phyloP scores from a whole-genome alignment of 768 basidiomycete species.

The Cystoderma amianthinum region DNA sequence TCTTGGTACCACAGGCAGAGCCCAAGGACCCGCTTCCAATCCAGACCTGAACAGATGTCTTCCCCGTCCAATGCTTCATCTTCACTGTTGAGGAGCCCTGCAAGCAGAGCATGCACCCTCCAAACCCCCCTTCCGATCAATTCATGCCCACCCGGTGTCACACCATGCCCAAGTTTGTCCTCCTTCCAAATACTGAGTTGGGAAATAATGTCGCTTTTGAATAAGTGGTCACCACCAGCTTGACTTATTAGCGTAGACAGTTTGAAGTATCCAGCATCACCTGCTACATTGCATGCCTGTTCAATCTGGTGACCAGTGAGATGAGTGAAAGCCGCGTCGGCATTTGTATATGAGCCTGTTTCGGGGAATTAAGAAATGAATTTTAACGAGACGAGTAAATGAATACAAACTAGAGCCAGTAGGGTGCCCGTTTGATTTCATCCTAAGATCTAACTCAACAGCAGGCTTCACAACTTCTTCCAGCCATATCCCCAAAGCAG shows the following conservation, averaged over 20 bases:
- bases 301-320: slow-evolving; percentile 88
- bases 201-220: slow-evolving; percentile 61
- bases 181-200: slow-evolving; percentile 84
- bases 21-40: slow-evolving; percentile 94
- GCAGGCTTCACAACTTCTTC: slow-evolving; percentile 60
- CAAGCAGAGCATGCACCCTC: slow-evolving; percentile 78
- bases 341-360: slow-evolving; percentile 28
- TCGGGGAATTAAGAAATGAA: slow-evolving; percentile 1
- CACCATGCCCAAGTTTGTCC: slow-evolving; percentile 38
- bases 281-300: slow-evolving; percentile 68
- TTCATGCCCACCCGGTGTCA: slow-evolving; percentile 15
- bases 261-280: slow-evolving; percentile 72
- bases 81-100: slow-evolving; percentile 58
- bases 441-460: slow-evolving; percentile 63
- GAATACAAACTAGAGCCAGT: slow-evolving; percentile 14
- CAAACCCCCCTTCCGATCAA: slow-evolving; percentile 54
- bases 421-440: slow-evolving; percentile 17
- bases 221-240: slow-evolving; percentile 70
- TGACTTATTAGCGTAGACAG: slow-evolving; percentile 89
- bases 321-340: slow-evolving; percentile 61
- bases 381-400: background rate
- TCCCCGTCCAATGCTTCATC: slow-evolving; percentile 37
- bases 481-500: slow-evolving; percentile 81
- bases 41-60: slow-evolving; percentile 62
- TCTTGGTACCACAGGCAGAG: slow-evolving; percentile 86